Percentiles rank a stretch among this genome's conserved stretches.
Conservation (phyloP, 176 grass and related monocot species). For the Echinochloa phyllopogon region DNA sequence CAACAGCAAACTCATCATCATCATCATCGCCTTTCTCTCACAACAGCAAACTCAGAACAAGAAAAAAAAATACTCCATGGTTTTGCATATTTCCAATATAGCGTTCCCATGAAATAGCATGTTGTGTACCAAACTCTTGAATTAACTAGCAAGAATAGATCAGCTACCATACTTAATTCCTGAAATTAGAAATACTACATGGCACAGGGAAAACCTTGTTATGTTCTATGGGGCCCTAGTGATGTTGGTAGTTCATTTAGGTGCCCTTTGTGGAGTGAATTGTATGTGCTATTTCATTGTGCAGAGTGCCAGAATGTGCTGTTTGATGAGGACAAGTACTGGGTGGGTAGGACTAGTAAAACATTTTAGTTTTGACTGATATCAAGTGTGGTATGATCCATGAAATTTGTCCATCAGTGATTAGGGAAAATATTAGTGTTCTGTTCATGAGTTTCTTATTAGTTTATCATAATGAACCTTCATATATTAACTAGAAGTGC, state of each 20-base stretch:
- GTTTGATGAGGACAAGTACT: conserved; percentile 3
- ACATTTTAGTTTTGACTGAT: neutral
- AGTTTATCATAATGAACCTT: neutral
- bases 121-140: neutral
- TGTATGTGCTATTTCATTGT: neutral
- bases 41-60: neutral
- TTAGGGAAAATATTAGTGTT: neutral
- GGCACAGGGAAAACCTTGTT: neutral
- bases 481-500: neutral
- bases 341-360: neutral
- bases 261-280: neutral
- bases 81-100: neutral
- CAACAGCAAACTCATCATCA: neutral
- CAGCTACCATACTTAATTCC: neutral
- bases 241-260: conserved; percentile 16
- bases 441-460: neutral
- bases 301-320: neutral
- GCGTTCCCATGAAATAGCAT: neutral
- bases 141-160: neutral
- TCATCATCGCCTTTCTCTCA: neutral
- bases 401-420: neutral
- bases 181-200: neutral
- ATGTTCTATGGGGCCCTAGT: neutral
- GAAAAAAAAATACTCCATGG: neutral
- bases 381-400: neutral